Evolutionary conservation across 2,329 filamentous ascomycete genomes (phyloP), one percentile per base, ranked within the genome.

Genomic region (Fusarium sp.): DNA sequence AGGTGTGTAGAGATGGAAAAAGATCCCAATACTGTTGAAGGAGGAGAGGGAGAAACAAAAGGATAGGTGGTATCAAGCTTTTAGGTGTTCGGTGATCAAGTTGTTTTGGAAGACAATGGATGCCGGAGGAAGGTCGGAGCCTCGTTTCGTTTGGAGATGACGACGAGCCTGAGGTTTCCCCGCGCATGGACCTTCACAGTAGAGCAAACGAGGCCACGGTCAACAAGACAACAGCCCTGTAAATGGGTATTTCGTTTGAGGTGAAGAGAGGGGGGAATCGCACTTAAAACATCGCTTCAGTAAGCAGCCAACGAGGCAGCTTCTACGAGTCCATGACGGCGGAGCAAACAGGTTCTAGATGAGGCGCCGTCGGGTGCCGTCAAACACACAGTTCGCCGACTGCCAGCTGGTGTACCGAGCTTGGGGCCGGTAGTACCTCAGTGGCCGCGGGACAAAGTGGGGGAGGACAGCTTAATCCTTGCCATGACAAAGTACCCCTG

Each of bases 121-220:
- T 66, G 66, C 31, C 73, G 75, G 71, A 63, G 74, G 71, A 77
- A 76, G 70, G 73, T 73, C 65, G 74, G 70, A 72, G 63, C 31
- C 42, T 62, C 33, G 38, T 45, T 54, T 63, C 38, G 29, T 29
- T 52, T 52, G 20, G 25, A 60, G 29, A 70, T 70, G 70, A 73
- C 59, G 61, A 63, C 58, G 40, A 42, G 27, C 40, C 62, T 64
- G 31, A 62, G 61, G 65, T 57, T 69, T 66, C 62, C 67, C 50
- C 67, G 65, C 63, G 64, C 47, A 70, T 52, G 58, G 10, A 31
- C 31, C 33, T 63, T 40, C 8, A 33, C 20, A 31, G 33, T 6
- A 60, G 10, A 52, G 47, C 27, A 52, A 52, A 52, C 47, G 47
- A 52, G 47, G 47, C 47, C 27, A 14, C 47, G 47, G 27, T 20